Percentiles rank a stretch among this genome's conserved stretches.
These are phyloP conservation scores for Chlorella ohadii DNA, from an alignment of 139 green algal genomes.

Conservation along the genomic window DNA sequence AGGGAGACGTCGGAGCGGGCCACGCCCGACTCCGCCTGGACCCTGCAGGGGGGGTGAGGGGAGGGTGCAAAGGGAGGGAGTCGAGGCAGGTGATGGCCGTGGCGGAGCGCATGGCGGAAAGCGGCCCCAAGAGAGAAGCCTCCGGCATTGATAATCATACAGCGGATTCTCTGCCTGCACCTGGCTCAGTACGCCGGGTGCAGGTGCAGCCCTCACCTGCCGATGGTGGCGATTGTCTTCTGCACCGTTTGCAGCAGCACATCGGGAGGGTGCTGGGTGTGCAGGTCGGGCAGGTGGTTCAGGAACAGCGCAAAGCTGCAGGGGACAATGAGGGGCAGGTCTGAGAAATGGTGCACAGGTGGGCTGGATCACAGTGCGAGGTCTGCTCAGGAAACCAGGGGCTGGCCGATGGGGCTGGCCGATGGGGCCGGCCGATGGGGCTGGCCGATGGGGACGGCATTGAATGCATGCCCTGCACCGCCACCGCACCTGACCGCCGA, in stretches of 20 bases:
- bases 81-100: too few relatives aligned
- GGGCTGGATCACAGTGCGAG: too few relatives aligned
- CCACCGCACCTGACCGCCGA: slow-evolving; percentile 70
- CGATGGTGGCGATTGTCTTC: slow-evolving; percentile 54
- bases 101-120: too few relatives aligned
- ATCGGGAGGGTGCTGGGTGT: slow-evolving; percentile 67
- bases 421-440: too few relatives aligned
- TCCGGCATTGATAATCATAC: too few relatives aligned
- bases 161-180: too few relatives aligned
- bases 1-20: slow-evolving; percentile 63
- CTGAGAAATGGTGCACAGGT: background rate
- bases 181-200: background rate
- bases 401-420: too few relatives aligned
- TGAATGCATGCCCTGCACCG: too few relatives aligned
- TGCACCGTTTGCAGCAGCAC: slow-evolving; percentile 72
- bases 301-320: slow-evolving; percentile 91
- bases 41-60: slow-evolving; percentile 12
- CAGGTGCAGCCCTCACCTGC: background rate
- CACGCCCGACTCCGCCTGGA: slow-evolving; percentile 66
- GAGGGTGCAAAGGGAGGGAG: background rate
- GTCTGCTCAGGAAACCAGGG: too few relatives aligned
- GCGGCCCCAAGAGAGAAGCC: too few relatives aligned
- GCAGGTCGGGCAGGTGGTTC: slow-evolving; percentile 83
- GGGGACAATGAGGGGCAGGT: background rate
- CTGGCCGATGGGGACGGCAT: too few relatives aligned